These are phyloP conservation scores for Nicotiana knightiana DNA, from an alignment of 257 asterid genomes.

Conservation along the genomic window DNA sequence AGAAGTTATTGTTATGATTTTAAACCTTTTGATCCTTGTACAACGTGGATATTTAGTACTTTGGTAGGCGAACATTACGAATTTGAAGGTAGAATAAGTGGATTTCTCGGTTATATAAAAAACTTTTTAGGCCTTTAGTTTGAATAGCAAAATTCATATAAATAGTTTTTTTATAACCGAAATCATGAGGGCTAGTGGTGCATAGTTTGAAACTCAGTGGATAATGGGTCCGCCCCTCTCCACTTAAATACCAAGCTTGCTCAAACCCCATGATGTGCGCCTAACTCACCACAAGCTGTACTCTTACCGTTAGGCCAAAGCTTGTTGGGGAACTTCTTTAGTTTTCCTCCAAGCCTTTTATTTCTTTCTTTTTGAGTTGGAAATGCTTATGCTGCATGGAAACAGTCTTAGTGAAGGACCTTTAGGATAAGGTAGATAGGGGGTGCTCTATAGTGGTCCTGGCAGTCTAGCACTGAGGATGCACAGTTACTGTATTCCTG, in stretches of 20 bases:
- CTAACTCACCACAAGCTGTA: no score
- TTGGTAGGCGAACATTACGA: neutral
- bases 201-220: no score
- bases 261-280: no score
- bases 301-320: no score
- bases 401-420: neutral
- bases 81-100: neutral
- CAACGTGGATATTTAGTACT: neutral
- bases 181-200: no score
- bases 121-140: neutral
- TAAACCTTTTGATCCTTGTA: neutral
- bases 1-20: no score
- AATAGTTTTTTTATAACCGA: no score
- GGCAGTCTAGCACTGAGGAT: neutral
- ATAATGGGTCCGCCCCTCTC: no score
- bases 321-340: neutral
- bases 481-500: neutral
- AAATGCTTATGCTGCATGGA: neutral
- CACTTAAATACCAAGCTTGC: no score
- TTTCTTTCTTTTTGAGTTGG: neutral
- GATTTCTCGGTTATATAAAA: neutral
- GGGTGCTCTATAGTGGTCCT: neutral
- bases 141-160: neutral
- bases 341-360: neutral
- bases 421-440: neutral